Percentiles rank a stretch among this genome's conserved stretches.
phyloP scores from a whole-genome alignment of 306 rosid genomes.

The Fagus crenata region DNA sequence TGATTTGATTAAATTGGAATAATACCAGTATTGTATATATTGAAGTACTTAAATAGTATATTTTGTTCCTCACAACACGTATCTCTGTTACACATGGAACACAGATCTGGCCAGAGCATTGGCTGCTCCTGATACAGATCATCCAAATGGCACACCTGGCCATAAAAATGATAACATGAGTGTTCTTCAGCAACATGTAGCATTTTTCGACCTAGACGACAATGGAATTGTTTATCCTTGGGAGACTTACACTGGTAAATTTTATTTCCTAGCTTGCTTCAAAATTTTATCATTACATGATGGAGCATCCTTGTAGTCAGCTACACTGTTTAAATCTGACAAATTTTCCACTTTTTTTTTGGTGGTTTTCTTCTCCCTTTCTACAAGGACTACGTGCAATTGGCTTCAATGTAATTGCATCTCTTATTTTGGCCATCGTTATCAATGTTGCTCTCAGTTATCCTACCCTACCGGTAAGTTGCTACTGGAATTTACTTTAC shows the following conservation, averaged over 20 bases:
- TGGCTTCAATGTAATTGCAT: slow-evolving; percentile 64
- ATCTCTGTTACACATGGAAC: not conserved
- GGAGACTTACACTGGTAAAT: slow-evolving; percentile 71
- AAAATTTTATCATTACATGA: not conserved
- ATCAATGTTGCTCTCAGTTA: slow-evolving; percentile 58
- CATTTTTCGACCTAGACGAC: slow-evolving; percentile 76
- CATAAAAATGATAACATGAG: slow-evolving; percentile 52
- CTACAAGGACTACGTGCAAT: slow-evolving; percentile 59
- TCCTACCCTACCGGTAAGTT: slow-evolving; percentile 70
- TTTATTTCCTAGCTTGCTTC: not conserved
- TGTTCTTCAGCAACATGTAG: slow-evolving; percentile 82
- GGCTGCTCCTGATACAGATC: slow-evolving; percentile 63
- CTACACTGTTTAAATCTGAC: not conserved
- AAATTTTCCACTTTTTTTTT: not conserved
- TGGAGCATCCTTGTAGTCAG: not conserved
- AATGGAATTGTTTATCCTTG: slow-evolving; percentile 83
- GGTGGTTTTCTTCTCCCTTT: not conserved
- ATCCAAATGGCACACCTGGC: slow-evolving; percentile 70
- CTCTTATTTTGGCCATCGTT: slow-evolving; percentile 42
- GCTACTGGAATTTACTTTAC: not conserved
- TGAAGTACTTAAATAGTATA: too few species aligned
- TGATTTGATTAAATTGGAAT: too few species aligned
- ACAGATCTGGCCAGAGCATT: slow-evolving; percentile 76
- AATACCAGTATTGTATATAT: too few species aligned
- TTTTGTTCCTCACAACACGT: too few species aligned